Base-by-base conservation (phyloP, 1,284 basidiomycete genomes). In the Ceratobasidium sp. region DNA sequence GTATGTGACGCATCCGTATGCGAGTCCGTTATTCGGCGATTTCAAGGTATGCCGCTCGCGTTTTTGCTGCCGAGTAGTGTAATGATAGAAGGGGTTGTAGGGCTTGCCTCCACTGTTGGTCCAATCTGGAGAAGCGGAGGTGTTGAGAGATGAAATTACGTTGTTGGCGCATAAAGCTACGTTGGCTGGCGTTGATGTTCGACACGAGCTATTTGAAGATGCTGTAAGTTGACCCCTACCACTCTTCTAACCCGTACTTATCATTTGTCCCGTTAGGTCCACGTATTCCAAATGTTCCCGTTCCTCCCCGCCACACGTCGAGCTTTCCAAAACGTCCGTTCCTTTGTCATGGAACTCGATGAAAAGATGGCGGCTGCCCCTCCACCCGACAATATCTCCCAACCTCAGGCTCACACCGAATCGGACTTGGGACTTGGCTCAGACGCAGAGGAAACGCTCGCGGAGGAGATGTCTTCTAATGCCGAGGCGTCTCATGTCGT, bases 1-100 rank as follows among this genome's bases (percentile, higher is more conserved):
- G 80, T 98, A 95, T 80, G 85, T 98, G 66, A 98, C 96, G 0
- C 97, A 99, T 82, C 97, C 97, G 2, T 99, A 99, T 80, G 97
- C 93, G 6, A 95, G 94, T 77, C 96, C 97, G 0, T 85, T 99
- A n/a, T 99, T 99, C 79, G 97, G 97, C 19, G 90, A 97, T 80
- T 91, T 98, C 79, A 86, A 86, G 33, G 69, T 72, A 31, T 31
- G 69, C 6, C 36, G 11, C 36, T 41, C 11, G 36, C 4, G 36
- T 41, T 41, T 4, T 11, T 41, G 36, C 11, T 41, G 36, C 11
- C 19, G 36, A 11, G 11, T 44, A 41, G 41, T 2, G 19, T 60
- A 15, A 29, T 44, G 47, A 64, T 29, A 24, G 11, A 22, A 19
- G 47, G 41, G 27, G 29, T 22, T 48, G 29, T 57, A 72, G 69